These are phyloP conservation scores for Quercus suber DNA, from an alignment of 306 rosid species.

Conservation along the genomic window DNA sequence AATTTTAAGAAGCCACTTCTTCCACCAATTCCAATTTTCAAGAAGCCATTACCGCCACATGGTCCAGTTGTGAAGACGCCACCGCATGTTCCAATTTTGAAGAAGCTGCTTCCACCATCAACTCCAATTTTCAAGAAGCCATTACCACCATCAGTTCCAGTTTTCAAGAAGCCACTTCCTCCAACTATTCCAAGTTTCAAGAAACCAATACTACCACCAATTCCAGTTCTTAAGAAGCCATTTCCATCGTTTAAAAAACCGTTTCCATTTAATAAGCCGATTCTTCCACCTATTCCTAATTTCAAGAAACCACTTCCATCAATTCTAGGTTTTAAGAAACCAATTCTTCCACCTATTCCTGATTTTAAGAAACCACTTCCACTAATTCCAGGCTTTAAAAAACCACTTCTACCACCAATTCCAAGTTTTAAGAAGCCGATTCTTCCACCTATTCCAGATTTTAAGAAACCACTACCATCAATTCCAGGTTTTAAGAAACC, in stretches of 20 bases:
- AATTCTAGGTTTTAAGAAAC: not conserved
- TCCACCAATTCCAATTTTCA: not conserved
- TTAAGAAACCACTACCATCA: conserved; percentile 12
- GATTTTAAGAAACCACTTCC: not conserved
- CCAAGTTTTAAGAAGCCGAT: conserved; percentile 1
- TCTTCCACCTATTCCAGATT: conserved; percentile 13
- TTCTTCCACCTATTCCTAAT: not conserved
- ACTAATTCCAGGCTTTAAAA: not conserved
- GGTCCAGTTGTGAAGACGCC: not conserved
- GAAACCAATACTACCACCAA: conserved; percentile 13
- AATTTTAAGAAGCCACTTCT: conserved; percentile 18
- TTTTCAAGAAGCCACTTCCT: conserved; percentile 8
- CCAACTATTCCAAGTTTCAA: conserved; percentile 21
- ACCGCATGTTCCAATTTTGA: conserved; percentile 1
- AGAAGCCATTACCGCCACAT: not conserved
- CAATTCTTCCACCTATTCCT: not conserved
- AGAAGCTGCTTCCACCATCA: not conserved
- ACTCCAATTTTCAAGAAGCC: not conserved
- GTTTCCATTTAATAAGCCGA: not conserved
- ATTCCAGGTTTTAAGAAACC: conserved; percentile 1
- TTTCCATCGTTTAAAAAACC: not conserved
- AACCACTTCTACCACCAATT: not conserved
- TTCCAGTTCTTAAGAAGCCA: conserved; percentile 4
- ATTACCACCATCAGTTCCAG: not conserved
- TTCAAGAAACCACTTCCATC: not conserved